A percentile compares a stretch with the other conserved stretches of the same genome.
phyloP scores from a whole-genome alignment of 1,139 yeast genomes.

The Kodamaea sp. region DNA sequence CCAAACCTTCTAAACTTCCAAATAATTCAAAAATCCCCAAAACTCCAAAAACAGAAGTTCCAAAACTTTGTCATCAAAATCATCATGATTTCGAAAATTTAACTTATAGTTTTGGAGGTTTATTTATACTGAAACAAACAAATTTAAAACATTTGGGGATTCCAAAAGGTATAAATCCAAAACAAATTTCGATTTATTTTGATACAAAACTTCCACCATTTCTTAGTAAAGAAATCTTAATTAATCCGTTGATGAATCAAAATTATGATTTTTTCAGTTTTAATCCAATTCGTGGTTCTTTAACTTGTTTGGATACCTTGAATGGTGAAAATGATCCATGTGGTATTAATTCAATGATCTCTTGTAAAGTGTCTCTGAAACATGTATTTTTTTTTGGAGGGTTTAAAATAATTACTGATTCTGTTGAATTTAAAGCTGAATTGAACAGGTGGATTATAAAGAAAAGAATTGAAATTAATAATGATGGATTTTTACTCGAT shows the following conservation, averaged over 20 bases:
- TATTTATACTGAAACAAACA: conserved; percentile 18
- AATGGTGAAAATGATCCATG: conserved; percentile 24
- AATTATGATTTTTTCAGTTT: conserved; percentile 27
- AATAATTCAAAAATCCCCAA: no score
- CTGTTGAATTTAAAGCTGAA: conserved; percentile 21
- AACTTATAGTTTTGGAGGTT: conserved; percentile 40
- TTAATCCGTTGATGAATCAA: conserved; percentile 33
- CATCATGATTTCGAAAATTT: conserved; percentile 31
- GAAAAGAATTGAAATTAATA: conserved; percentile 31
- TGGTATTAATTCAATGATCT: conserved; percentile 27
- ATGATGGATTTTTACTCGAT: conserved; percentile 38
- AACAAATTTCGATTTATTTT: conserved; percentile 35
- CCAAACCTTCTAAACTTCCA: conserved; percentile 11
- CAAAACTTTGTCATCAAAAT: conserved; percentile 34
- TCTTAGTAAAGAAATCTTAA: conserved; percentile 31
- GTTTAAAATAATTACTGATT: conserved; percentile 26
- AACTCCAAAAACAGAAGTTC: conserved; percentile 15
- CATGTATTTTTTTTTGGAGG: conserved; percentile 46
- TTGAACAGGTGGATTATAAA: conserved; percentile 37
- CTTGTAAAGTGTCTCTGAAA: conserved; percentile 31
- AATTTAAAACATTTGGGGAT: conserved; percentile 32
- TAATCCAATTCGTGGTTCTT: conserved; percentile 34
- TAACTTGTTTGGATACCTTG: conserved; percentile 28
- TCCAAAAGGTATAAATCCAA: conserved; percentile 29
- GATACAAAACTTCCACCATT: conserved; percentile 43